Conservation (phyloP, 2,329 filamentous ascomycete genomes). For the Cladophialophora carrionii region DNA sequence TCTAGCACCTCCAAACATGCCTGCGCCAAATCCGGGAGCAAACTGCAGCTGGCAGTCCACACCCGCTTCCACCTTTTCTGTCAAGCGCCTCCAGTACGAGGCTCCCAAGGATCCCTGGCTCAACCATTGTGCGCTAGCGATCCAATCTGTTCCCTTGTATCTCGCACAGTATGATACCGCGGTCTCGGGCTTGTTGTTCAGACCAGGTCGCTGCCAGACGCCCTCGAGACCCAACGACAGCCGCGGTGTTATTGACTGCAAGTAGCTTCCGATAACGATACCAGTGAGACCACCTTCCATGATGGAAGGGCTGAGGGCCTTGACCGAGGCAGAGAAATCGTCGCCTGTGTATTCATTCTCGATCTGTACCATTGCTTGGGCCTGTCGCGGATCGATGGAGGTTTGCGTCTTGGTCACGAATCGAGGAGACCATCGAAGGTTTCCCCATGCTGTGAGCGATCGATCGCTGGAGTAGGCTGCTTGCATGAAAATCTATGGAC, state of each 20-base stretch:
- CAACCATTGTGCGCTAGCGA: slow-evolving; percentile 86
- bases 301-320: slow-evolving; percentile 92
- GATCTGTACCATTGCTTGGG: slow-evolving; percentile 86
- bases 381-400: slow-evolving; percentile 75
- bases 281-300: slow-evolving; percentile 91
- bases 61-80: slow-evolving; percentile 94
- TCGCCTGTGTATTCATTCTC: slow-evolving; percentile 93
- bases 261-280: slow-evolving; percentile 93
- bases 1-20: slow-evolving; percentile 74
- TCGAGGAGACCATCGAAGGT: slow-evolving; percentile 82
- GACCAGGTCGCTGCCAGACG: slow-evolving; percentile 85
- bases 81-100: slow-evolving; percentile 90
- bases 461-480: slow-evolving; percentile 94
- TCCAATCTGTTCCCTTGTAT: slow-evolving; percentile 92
- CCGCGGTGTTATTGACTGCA: slow-evolving; percentile 86
- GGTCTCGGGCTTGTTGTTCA: slow-evolving; percentile 86
- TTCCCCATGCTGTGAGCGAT: slow-evolving; percentile 82
- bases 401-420: slow-evolving; percentile 86
- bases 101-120: slow-evolving; percentile 85
- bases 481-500: slow-evolving; percentile 82
- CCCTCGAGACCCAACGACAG: slow-evolving; percentile 88
- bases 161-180: slow-evolving; percentile 85
- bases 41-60: slow-evolving; percentile 92
- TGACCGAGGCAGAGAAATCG: slow-evolving; percentile 91
- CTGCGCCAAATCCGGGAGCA: slow-evolving; percentile 62